Evolutionary conservation across 176 grass and related monocot species (phyloP), one percentile per base, ranked within the genome.

Genomic region (Puccinellia tenuiflora): DNA sequence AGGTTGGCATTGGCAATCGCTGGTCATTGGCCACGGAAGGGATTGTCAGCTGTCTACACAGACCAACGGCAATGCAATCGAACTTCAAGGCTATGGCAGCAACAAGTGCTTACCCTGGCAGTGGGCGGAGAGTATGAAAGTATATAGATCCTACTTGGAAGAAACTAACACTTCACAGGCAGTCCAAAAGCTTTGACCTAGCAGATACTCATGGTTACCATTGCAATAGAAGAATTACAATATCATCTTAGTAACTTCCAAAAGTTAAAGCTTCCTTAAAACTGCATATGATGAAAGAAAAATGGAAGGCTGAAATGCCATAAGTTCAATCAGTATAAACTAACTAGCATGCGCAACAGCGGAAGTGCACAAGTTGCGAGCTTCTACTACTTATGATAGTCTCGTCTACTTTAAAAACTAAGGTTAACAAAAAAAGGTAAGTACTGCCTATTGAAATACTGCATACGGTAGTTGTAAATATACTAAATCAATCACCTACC

Each of bases 401-500:
- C 34, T 40, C 48, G 29, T 80, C 34, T 40, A 78, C 43, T 73
- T 55, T 34, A 45, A 20, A 86, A 64, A 37, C 5, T 33, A 40
- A 47, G 68, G 21, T 48, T 79, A 73, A 75, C 8, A 45, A 68
- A 80, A 80, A 45, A 81, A 24, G 0, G 2, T 69, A 69, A 26
- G 40, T 47, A 28, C 68, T 51, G n/a, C 29, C 20, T 53, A 86
- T 40, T 43, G 50, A 43, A 6, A 9, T 10, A 24, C 40, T 75
- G 59, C 14, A 72, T 47, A 47, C 42, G 7, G 0, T 24, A 72
- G 7, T 6, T 85, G 63, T 30, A 70, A 33, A 79, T 66, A 33
- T 68, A 72, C 40, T 67, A 53, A 56, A 68, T 55, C 14, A 68
- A 77, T 77, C 16, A 76, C 30, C 50, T 39, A 88, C 86, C 80